A percentile compares a stretch with the other conserved stretches of the same genome.
Conservation (phyloP, 768 basidiomycete genomes). For the Lentinus brumalis region DNA sequence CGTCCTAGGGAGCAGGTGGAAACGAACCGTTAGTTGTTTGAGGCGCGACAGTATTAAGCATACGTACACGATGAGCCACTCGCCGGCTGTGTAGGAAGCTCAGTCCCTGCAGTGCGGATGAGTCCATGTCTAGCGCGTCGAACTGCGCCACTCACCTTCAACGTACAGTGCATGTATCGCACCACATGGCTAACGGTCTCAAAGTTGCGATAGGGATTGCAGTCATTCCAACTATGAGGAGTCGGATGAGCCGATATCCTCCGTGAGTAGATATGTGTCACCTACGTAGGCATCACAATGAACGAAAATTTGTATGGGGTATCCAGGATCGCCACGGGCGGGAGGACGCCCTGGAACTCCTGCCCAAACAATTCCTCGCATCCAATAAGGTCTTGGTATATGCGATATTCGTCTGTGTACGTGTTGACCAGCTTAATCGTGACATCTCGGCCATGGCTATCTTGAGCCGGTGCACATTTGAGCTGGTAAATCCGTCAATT, state of each 20-base stretch:
- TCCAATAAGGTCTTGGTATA: not conserved
- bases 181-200: not conserved
- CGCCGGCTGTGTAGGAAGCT: not conserved
- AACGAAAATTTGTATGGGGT: not conserved
- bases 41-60: not conserved
- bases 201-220: not conserved
- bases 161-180: not conserved
- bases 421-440: too few species aligned
- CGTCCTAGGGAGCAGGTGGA: not conserved
- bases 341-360: not conserved
- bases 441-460: too few species aligned
- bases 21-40: not conserved
- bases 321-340: not conserved
- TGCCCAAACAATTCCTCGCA: not conserved
- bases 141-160: not conserved
- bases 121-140: not conserved
- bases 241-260: too few species aligned
- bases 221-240: too few species aligned
- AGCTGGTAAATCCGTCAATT: not conserved
- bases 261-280: not conserved
- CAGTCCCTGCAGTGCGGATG: not conserved
- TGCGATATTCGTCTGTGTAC: not conserved
- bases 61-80: conserved; percentile 2
- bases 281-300: not conserved
- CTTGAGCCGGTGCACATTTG: too few species aligned